A percentile compares a stretch with the other conserved stretches of the same genome.
Evolutionary conservation across 2,329 filamentous ascomycete species (phyloP).

Genomic region (Sporothrix curviconia): DNA sequence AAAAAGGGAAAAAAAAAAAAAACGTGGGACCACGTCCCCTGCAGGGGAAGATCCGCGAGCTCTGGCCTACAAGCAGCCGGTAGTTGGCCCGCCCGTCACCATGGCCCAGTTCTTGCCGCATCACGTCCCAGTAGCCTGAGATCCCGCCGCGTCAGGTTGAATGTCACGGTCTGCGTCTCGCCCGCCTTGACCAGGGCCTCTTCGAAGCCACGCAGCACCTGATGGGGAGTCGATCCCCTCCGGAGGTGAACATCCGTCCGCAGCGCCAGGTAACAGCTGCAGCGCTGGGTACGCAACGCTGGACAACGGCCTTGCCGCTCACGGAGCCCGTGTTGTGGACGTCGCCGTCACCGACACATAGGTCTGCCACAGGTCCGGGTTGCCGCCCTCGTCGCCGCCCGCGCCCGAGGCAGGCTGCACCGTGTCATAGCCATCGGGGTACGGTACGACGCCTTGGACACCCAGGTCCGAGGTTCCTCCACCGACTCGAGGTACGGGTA

Average conservation of each 20-base stretch:
- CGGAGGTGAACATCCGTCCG: no score
- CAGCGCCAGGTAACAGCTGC: conserved; percentile 17
- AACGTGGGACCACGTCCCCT: conserved; percentile 17
- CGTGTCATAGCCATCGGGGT: conserved; percentile 50
- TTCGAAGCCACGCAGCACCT: conserved; percentile 66
- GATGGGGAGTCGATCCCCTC: conserved; percentile 22
- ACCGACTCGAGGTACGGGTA: conserved; percentile 60
- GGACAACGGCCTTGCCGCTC: conserved; percentile 38
- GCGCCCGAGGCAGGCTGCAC: conserved; percentile 50
- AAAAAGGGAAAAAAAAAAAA: background rate
- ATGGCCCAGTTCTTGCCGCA: conserved; percentile 43
- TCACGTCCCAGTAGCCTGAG: conserved; percentile 48
- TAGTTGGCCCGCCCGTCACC: conserved; percentile 20
- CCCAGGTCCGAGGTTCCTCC: conserved; percentile 42
- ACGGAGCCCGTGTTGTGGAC: conserved; percentile 47
- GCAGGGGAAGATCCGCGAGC: conserved; percentile 19
- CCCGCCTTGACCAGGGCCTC: conserved; percentile 54
- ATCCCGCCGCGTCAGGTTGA: conserved; percentile 45
- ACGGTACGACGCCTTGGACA: conserved; percentile 33
- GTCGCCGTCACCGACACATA: conserved; percentile 44
- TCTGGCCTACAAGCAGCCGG: conserved; percentile 19
- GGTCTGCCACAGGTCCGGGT: conserved; percentile 56
- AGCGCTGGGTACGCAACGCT: conserved; percentile 40
- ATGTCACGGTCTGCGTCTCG: conserved; percentile 34
- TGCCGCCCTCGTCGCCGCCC: conserved; percentile 63